Percentiles rank a stretch among this genome's conserved stretches.
Evolutionary conservation across 129 eudicot species (phyloP).

Genomic region (Lactuca saligna): DNA sequence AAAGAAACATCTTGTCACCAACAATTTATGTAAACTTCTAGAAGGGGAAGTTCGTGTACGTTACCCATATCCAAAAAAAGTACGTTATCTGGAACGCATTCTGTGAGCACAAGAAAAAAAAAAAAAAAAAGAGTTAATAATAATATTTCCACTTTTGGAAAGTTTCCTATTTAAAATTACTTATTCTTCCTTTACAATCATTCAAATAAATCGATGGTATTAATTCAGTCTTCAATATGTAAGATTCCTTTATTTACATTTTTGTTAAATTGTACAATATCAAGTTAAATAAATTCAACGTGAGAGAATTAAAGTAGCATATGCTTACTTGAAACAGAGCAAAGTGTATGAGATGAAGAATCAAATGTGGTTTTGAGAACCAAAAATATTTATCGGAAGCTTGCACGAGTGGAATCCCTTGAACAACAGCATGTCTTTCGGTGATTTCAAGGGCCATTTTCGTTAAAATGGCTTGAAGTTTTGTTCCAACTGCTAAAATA

Average conservation of each 20-base stretch:
- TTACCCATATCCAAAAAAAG: conserved; percentile 93
- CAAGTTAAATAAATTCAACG: background rate
- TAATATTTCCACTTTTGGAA: background rate
- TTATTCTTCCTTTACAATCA: background rate
- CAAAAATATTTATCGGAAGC: conserved; percentile 80
- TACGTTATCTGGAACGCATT: conserved; percentile 93
- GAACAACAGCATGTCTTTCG: conserved; percentile 79
- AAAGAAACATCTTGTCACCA: background rate
- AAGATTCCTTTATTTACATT: background rate
- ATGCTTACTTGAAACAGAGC: conserved; percentile 74
- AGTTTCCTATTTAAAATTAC: background rate
- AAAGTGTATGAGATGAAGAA: conserved; percentile 82
- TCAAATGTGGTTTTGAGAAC: conserved; percentile 76
- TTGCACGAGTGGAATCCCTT: conserved; percentile 93
- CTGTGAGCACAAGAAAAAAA: conserved; percentile 46
- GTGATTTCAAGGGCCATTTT: conserved; percentile 84
- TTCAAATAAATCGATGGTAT: background rate
- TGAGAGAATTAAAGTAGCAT: background rate
- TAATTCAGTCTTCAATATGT: background rate
- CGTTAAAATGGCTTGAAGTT: conserved; percentile 80
- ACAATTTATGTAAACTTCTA: background rate
- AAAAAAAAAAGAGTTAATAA: conserved; percentile 13
- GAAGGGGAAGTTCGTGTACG: conserved; percentile 8
- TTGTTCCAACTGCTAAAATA: conserved; percentile 83
- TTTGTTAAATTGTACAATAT: background rate